phyloP scores from a whole-genome alignment of 2,329 filamentous ascomycete genomes.

The Diplocarpon mali region DNA sequence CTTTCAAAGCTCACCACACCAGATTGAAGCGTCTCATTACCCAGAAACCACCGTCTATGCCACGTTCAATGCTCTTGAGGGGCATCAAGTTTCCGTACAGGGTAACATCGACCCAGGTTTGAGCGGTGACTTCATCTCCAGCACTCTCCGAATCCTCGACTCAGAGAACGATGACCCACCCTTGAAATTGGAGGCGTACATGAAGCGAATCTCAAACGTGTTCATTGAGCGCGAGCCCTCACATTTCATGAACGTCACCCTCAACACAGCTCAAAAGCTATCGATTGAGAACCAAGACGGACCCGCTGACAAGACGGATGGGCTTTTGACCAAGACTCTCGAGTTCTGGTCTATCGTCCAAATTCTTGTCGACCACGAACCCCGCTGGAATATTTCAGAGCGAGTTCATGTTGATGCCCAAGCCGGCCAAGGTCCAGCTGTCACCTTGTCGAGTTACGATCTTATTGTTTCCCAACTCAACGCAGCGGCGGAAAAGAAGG shows the following conservation, averaged over 20 bases:
- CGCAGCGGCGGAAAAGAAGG: slow-evolving; percentile 53
- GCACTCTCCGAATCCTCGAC: slow-evolving; percentile 44
- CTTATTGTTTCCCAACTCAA: slow-evolving; percentile 54
- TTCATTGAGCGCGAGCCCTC: slow-evolving; percentile 50
- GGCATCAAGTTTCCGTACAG: slow-evolving; percentile 20
- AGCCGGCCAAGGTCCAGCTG: slow-evolving; percentile 15
- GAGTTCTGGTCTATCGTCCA: slow-evolving; percentile 57
- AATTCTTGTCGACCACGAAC: slow-evolving; percentile 49
- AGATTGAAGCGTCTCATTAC: slow-evolving; percentile 49
- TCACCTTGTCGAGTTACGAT: slow-evolving; percentile 33
- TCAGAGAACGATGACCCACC: slow-evolving; percentile 50
- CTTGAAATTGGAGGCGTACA: slow-evolving; percentile 47
- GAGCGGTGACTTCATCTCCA: slow-evolving; percentile 25
- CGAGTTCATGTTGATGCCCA: slow-evolving; percentile 9
- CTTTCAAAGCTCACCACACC: slow-evolving; percentile 33
- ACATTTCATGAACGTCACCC: slow-evolving; percentile 46
- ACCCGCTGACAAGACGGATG: slow-evolving; percentile 14
- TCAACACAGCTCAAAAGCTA: slow-evolving; percentile 38
- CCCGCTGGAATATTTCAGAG: slow-evolving; percentile 40
- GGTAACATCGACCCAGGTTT: slow-evolving; percentile 28
- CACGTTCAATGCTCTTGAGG: slow-evolving; percentile 23
- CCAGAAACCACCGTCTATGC: slow-evolving; percentile 32
- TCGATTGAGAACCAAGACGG: slow-evolving; percentile 37
- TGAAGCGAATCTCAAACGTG: slow-evolving; percentile 44
- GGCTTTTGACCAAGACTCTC: slow-evolving; percentile 44